Percentiles rank a stretch among this genome's conserved stretches.
Conservation (phyloP, 345 rosid species). For the Eucalyptus tenuipes region DNA sequence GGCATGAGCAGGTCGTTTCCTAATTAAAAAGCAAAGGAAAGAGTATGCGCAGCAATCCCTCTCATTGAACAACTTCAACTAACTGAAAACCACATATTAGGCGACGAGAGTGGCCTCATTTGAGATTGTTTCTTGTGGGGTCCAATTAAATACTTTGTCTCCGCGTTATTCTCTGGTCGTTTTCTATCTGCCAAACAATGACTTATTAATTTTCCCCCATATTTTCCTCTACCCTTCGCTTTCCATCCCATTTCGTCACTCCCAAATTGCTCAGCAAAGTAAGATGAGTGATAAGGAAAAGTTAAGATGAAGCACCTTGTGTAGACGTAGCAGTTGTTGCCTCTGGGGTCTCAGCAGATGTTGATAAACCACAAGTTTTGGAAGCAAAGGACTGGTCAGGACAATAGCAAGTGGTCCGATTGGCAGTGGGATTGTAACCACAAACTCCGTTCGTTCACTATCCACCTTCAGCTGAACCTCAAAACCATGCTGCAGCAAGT, state of each 20-base stretch:
- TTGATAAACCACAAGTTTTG: not conserved
- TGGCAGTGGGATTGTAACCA: not conserved
- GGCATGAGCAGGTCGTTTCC: too few species aligned
- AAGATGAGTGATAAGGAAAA: not conserved
- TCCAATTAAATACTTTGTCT: not conserved
- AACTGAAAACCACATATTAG: too few species aligned
- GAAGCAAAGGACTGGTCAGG: not conserved
- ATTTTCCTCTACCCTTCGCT: not conserved
- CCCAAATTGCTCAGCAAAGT: not conserved
- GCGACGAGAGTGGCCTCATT: too few species aligned
- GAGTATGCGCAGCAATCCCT: too few species aligned
- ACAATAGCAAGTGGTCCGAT: not conserved
- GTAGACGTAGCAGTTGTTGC: not conserved
- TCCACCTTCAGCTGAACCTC: slow-evolving; percentile 2
- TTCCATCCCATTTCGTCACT: not conserved
- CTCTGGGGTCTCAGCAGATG: not conserved
- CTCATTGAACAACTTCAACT: too few species aligned
- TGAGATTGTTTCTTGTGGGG: not conserved
- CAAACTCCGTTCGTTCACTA: not conserved
- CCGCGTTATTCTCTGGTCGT: not conserved
- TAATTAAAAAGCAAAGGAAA: too few species aligned
- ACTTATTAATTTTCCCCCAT: not conserved
- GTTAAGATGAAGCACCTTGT: not conserved
- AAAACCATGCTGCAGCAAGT: not conserved
- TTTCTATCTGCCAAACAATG: not conserved